These are phyloP conservation scores for Leucoagaricus sp. DNA, from an alignment of 1,284 basidiomycete species.

Conservation along the genomic window DNA sequence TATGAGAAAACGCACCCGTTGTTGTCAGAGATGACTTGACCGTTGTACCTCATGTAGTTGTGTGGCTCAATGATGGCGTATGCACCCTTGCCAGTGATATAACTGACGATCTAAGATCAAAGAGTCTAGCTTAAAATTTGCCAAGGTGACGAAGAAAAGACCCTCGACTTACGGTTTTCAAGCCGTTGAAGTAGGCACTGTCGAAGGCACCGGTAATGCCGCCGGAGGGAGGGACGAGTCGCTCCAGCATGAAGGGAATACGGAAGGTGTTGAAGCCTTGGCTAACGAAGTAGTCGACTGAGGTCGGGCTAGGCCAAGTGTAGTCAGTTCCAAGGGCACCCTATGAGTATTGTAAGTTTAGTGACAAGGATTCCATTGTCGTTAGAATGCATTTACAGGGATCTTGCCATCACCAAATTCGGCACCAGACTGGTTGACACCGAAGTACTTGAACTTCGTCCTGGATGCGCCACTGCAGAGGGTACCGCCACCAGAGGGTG, in stretches of 20 bases:
- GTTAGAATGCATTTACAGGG: slow-evolving; percentile 38
- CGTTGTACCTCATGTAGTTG: slow-evolving; percentile 63
- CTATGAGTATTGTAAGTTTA: slow-evolving; percentile 23
- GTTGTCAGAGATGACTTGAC: slow-evolving; percentile 47
- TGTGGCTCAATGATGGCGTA: slow-evolving; percentile 60
- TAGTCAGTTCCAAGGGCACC: slow-evolving; percentile 47
- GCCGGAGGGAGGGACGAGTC: slow-evolving; percentile 49
- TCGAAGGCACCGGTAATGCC: slow-evolving; percentile 58
- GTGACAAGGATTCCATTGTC: neutral
- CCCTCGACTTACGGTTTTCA: slow-evolving; percentile 48
- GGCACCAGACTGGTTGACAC: slow-evolving; percentile 63
- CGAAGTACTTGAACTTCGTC: slow-evolving; percentile 64
- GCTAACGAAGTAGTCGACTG: slow-evolving; percentile 46
- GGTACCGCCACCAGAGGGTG: slow-evolving; percentile 32
- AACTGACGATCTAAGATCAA: slow-evolving; percentile 47
- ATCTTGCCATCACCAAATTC: slow-evolving; percentile 51
- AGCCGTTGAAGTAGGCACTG: slow-evolving; percentile 49
- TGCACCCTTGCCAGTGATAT: slow-evolving; percentile 61
- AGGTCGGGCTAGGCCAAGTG: slow-evolving; percentile 47
- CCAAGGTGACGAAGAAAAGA: neutral
- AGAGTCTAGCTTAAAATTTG: neutral
- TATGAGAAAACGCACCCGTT: slow-evolving; percentile 39
- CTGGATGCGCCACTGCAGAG: slow-evolving; percentile 11
- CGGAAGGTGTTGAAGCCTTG: slow-evolving; percentile 68
- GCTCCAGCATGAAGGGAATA: slow-evolving; percentile 60